A percentile compares a stretch with the other conserved stretches of the same genome.
Evolutionary conservation across 768 basidiomycete genomes (phyloP).

Genomic region (Mycena sanguinolenta): DNA sequence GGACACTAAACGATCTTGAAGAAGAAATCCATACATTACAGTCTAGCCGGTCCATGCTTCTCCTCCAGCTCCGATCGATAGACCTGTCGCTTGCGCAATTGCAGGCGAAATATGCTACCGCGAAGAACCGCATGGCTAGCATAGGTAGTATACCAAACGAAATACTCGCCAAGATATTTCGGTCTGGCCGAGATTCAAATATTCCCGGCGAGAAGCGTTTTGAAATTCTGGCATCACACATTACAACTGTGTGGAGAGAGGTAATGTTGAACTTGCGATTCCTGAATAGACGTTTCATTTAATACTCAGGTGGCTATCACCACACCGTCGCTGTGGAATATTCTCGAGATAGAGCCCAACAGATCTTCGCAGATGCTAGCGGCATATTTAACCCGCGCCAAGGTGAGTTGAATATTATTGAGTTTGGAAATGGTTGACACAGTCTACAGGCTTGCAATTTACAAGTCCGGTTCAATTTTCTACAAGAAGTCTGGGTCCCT

Average conservation of each 20-base stretch:
- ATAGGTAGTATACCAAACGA: constrained; percentile 21
- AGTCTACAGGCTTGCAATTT: constrained; percentile 10
- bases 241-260: constrained; percentile 34
- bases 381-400: constrained; percentile 25
- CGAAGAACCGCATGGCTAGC: constrained; percentile 20
- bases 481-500: constrained; percentile 22
- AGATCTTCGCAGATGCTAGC: constrained; percentile 12
- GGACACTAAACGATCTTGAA: constrained; percentile 6
- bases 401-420: background rate
- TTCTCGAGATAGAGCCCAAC: constrained; percentile 22
- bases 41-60: background rate
- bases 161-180: constrained; percentile 30
- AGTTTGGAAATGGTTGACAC: background rate
- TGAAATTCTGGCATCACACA: constrained; percentile 38
- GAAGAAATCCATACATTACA: constrained; percentile 2
- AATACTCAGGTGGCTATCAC: constrained; percentile 23
- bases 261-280: constrained; percentile 24
- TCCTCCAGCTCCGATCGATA: constrained; percentile 9
- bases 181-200: constrained; percentile 23
- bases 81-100: constrained; percentile 16
- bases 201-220: constrained; percentile 22
- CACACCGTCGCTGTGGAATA: constrained; percentile 37
- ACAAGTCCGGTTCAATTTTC: constrained; percentile 24
- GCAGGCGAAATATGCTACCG: constrained; percentile 10
- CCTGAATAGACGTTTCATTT: background rate